Conservation (phyloP, 78 protist species). For the Dictyostelium brefeldianum region DNA sequence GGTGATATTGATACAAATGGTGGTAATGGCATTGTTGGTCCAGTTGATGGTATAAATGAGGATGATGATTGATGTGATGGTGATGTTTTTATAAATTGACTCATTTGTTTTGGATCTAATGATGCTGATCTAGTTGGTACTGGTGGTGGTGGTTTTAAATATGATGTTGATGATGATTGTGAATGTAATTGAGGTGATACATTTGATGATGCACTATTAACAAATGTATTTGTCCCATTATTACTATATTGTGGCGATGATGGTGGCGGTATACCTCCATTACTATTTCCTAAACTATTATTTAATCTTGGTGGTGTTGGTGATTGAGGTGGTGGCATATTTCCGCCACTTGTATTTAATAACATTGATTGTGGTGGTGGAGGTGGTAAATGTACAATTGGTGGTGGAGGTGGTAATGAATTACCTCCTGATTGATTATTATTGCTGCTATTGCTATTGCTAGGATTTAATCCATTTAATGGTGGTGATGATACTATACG, state of each 20-base stretch:
- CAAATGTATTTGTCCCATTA: background rate
- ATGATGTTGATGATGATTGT: background rate
- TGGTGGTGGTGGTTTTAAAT: slow-evolving; percentile 47
- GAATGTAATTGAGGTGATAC: background rate
- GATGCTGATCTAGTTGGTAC: slow-evolving; percentile 26
- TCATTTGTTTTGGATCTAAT: slow-evolving; percentile 53
- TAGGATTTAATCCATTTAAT: background rate
- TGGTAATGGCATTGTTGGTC: background rate
- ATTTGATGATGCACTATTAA: background rate
- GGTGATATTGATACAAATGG: slow-evolving; percentile 18
- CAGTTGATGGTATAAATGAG: background rate
- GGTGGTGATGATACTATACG: background rate
- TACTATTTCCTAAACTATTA: background rate
- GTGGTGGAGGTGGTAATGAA: slow-evolving; percentile 15
- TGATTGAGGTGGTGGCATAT: slow-evolving; percentile 33
- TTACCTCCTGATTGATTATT: background rate
- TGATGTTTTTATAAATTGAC: slow-evolving; percentile 7
- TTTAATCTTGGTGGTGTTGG: background rate
- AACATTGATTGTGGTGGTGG: background rate
- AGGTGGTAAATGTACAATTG: background rate
- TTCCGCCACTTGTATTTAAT: background rate
- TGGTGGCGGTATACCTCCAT: slow-evolving; percentile 36
- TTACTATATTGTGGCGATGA: background rate
- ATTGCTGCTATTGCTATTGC: background rate
- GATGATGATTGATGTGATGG: background rate